Evolutionary conservation across 768 basidiomycete species (phyloP), one percentile per base, ranked within the genome.

Genomic region (Tylopilus sp.): DNA sequence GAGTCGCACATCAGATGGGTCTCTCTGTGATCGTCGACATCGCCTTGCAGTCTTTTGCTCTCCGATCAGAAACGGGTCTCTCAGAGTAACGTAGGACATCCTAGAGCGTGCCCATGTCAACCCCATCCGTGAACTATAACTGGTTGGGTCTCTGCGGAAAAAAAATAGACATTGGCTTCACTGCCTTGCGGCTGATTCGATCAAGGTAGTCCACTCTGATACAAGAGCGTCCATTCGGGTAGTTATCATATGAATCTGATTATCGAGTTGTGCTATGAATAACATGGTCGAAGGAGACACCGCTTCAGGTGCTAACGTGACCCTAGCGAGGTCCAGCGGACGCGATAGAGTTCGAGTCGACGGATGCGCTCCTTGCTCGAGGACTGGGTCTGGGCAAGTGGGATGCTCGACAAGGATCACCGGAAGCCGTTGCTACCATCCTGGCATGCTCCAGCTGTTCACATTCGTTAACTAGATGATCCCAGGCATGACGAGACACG

Each of bases 151-250:
- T 3, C 18, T 6, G 20, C 21, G 11, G 38, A 17, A 36, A 31
- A 5, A 36, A 33, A 30, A 15, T 11, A 6, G n/a, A 54, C 58
- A 10, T 13, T 65, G 69, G 53, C 63, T 65, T 55, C 55, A 57
- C 21, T 60, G 58, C 40, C 50, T 57, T 20, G 59, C 57, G 13
- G 58, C 44, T 11, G 57, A 48, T 39, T 65, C 62, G 22, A 67
- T 51, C 5, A 74, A 52, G 2, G 56, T 57, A 11, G 64, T 59
- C 38, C 74, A 63, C 51, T 79, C 78, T 12, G 64, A 52, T 31
- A 60, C 64, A 30, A 78, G 72, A 3, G 62, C 64, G 13, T 76
- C 71, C 22, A 75, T 62, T 40, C 69, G 67, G 11, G 63, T 44
- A 6, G 67, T 66, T 41, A 78, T 61, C 0, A 56, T 57, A 9